Percentiles rank a stretch among this genome's conserved stretches.
phyloP scores from a whole-genome alignment of 805 yeast species.

The Ogataea pilisensis region DNA sequence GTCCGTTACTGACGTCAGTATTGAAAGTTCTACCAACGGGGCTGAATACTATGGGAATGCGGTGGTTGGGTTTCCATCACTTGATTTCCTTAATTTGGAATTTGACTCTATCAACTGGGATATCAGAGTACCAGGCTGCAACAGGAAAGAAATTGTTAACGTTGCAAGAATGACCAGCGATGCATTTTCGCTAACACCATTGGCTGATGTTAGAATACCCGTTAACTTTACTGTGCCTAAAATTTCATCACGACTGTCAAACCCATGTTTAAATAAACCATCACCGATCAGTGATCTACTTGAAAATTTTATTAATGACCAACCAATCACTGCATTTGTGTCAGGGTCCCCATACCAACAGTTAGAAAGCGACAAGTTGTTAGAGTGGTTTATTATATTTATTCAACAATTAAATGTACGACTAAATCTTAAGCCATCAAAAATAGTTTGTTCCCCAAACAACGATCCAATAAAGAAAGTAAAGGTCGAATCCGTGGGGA shows the following conservation, averaged over 20 bases:
- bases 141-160: not conserved
- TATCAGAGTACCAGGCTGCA: constrained; percentile 8
- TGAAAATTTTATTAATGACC: constrained; percentile 1
- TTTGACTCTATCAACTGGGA: constrained; percentile 7
- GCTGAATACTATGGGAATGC: constrained; percentile 4
- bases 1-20: not conserved
- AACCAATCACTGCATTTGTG: constrained; percentile 1
- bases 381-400: constrained; percentile 8
- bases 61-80: not conserved
- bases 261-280: constrained; percentile 4
- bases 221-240: constrained; percentile 7
- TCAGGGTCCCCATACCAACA: constrained; percentile 4
- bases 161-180: constrained; percentile 1
- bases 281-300: constrained; percentile 10
- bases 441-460: not conserved
- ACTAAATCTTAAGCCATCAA: constrained; percentile 1
- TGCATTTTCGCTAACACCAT: not conserved
- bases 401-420: constrained; percentile 4
- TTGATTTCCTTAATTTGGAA: not conserved
- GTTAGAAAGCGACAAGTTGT: not conserved
- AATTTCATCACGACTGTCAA: constrained; percentile 4
- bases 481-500: constrained; percentile 4
- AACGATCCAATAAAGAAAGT: constrained; percentile 3
- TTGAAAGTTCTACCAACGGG: constrained; percentile 3
- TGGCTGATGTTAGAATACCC: not conserved